phyloP scores from a whole-genome alignment of 2,329 filamentous ascomycete genomes.

The Botrytis hyacinthi region DNA sequence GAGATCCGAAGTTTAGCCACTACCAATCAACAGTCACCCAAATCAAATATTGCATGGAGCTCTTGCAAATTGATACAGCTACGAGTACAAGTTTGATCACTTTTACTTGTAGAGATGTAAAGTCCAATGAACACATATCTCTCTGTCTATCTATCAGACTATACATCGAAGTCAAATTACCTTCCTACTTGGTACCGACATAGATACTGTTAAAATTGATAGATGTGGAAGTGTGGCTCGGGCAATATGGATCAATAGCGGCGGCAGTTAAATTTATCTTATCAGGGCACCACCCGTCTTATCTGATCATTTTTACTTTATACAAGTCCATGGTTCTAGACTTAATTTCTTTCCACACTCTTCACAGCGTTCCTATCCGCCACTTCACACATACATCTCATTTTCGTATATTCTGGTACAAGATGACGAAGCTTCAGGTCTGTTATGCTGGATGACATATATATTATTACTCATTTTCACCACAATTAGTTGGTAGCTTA shows the following conservation, averaged over 20 bases:
- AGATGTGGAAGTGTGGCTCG: background rate
- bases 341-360: too few relatives aligned
- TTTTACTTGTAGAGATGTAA: background rate
- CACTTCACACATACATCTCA: background rate
- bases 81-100: background rate
- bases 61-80: background rate
- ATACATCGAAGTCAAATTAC: background rate
- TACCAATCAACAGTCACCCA: background rate
- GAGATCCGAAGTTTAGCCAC: background rate
- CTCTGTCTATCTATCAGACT: background rate
- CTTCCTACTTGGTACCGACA: background rate
- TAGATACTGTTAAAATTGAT: background rate
- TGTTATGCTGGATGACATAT: background rate
- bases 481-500: background rate
- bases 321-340: background rate
- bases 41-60: background rate
- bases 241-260: background rate
- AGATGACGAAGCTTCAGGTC: background rate
- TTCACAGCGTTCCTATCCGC: background rate
- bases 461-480: too few relatives aligned
- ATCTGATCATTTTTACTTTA: background rate
- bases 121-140: background rate
- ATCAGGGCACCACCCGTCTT: background rate
- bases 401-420: background rate
- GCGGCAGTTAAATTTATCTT: background rate